Conservation (phyloP, 441 rosid species). For the Gossypium gossypioides region DNA sequence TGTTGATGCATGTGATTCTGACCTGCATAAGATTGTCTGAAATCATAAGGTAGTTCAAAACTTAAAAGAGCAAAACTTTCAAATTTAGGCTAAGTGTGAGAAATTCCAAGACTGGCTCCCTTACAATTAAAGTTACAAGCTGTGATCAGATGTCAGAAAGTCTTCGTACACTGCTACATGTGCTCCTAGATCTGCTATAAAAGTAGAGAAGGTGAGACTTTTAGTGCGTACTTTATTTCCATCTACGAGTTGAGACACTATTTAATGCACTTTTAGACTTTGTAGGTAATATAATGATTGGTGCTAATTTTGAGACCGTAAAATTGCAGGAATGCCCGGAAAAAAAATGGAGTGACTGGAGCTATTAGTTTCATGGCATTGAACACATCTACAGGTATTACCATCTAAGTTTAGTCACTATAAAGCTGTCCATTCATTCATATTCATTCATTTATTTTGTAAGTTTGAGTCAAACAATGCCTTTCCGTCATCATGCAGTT, state of each 20-base stretch:
- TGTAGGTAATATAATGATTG: conserved; percentile 8
- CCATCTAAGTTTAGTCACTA: neutral
- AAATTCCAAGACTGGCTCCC: conserved; percentile 12
- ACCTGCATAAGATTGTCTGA: conserved; percentile 18
- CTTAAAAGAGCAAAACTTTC: conserved; percentile 13
- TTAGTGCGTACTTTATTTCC: conserved; percentile 14
- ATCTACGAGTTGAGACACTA: conserved; percentile 1
- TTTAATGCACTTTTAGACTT: conserved; percentile 7
- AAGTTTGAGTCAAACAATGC: neutral
- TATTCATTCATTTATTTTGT: neutral
- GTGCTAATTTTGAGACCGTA: conserved; percentile 18
- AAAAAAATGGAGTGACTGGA: conserved; percentile 13
- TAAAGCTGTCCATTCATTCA: neutral
- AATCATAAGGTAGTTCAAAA: conserved; percentile 15
- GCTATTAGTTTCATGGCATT: conserved; percentile 21
- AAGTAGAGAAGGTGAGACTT: conserved; percentile 21
- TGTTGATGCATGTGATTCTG: conserved; percentile 8
- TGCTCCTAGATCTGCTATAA: conserved; percentile 15
- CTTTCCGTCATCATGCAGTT: neutral
- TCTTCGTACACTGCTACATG: neutral
- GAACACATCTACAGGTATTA: conserved; percentile 32
- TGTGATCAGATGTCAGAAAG: conserved; percentile 17
- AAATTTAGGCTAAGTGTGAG: conserved; percentile 10
- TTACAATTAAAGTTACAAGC: conserved; percentile 1
- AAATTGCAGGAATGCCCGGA: conserved; percentile 17